A percentile compares a stretch with the other conserved stretches of the same genome.
These are phyloP conservation scores for Candida odintsovae DNA, from an alignment of 805 yeast genomes.

Conservation along the genomic window DNA sequence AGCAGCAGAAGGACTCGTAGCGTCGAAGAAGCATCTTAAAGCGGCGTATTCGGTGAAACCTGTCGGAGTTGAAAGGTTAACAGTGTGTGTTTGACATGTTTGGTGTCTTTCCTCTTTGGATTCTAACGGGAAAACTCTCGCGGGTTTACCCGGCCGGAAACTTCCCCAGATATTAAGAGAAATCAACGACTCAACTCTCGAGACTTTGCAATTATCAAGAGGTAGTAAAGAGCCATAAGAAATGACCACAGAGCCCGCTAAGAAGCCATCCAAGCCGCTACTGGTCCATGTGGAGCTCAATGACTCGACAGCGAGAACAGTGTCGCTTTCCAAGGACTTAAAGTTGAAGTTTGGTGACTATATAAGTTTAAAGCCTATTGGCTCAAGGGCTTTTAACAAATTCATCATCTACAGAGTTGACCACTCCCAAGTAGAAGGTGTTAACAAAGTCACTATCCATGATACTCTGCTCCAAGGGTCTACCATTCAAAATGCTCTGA, in stretches of 20 bases:
- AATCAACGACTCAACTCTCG: too few species aligned
- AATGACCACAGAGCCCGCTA: neutral
- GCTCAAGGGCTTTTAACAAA: constrained; percentile 4
- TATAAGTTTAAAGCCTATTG: constrained; percentile 17
- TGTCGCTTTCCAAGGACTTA: constrained; percentile 5
- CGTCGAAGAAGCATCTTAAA: neutral
- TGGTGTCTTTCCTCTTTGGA: too few species aligned
- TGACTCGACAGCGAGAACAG: neutral
- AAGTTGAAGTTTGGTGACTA: neutral
- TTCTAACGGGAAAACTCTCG: too few species aligned
- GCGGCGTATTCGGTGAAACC: too few species aligned
- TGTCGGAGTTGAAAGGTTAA: too few species aligned
- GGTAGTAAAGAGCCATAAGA: too few species aligned
- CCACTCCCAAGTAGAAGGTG: constrained; percentile 6
- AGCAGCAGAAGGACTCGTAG: constrained; percentile 28
- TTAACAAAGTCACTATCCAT: constrained; percentile 1
- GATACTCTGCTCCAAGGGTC: constrained; percentile 8
- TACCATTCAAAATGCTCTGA: constrained; percentile 16
- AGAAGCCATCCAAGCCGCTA: neutral
- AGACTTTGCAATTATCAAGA: too few species aligned
- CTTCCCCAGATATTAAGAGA: too few species aligned
- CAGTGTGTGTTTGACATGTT: too few species aligned
- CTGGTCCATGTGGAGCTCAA: constrained; percentile 2
- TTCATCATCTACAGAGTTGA: constrained; percentile 9
- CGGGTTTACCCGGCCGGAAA: too few species aligned